phyloP scores from a whole-genome alignment of 257 asterid genomes.

The Solanum dulcamara region DNA sequence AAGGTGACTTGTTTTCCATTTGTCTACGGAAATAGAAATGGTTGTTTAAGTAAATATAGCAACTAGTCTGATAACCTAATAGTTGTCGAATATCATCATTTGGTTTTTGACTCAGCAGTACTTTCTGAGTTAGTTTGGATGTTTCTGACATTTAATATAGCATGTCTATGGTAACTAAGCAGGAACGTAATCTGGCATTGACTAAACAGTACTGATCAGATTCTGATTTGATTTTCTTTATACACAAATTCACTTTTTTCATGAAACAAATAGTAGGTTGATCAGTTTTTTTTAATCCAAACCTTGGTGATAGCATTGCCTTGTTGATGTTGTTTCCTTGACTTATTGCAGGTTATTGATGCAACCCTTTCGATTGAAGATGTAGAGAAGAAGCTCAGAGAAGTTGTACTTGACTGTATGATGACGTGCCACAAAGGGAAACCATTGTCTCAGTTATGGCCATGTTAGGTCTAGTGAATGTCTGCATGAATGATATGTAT shows the following conservation, averaged over 20 bases:
- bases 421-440: slow-evolving; percentile 48
- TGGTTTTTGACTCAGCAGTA: not conserved
- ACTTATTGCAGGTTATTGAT: slow-evolving; percentile 46
- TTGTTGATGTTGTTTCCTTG: not conserved
- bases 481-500: not conserved
- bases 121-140: not conserved
- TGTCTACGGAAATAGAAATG: not conserved
- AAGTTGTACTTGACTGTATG: slow-evolving; percentile 39
- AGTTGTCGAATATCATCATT: not conserved
- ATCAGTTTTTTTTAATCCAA: not conserved
- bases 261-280: not conserved
- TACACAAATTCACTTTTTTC: not conserved
- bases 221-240: not conserved
- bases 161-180: not conserved
- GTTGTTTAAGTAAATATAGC: not conserved
- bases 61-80: not conserved
- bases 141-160: not conserved
- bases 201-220: not conserved
- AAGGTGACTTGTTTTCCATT: slow-evolving; percentile 37
- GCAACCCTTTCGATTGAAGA: slow-evolving; percentile 67
- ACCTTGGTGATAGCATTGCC: not conserved
- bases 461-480: not conserved
- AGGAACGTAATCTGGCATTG: not conserved
- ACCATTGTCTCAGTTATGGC: slow-evolving; percentile 57
- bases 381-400: slow-evolving; percentile 47